A percentile compares a stretch with the other conserved stretches of the same genome.
Conservation (phyloP, 257 asterid genomes). For the Scutellaria minor region DNA sequence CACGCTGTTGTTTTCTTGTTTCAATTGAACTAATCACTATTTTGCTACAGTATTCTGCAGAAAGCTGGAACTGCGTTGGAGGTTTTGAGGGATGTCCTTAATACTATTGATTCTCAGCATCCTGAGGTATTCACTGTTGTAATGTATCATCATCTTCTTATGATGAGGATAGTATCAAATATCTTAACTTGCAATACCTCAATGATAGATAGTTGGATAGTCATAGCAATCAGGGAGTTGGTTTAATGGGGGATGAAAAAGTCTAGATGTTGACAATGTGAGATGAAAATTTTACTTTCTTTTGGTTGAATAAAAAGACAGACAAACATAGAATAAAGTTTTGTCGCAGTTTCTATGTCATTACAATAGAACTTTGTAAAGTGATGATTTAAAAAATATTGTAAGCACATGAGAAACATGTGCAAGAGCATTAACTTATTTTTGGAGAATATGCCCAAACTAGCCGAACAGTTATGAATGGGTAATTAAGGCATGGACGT, state of each 20-base stretch:
- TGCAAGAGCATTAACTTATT: neutral
- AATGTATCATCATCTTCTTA: slow-evolving; percentile 20
- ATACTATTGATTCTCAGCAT: slow-evolving; percentile 65
- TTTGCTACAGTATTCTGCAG: slow-evolving; percentile 68
- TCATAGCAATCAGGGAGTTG: neutral
- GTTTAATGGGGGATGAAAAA: neutral
- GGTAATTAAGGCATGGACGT: neutral
- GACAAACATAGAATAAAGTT: neutral
- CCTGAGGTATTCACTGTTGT: slow-evolving; percentile 65
- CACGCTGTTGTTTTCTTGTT: slow-evolving; percentile 25
- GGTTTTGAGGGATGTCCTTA: slow-evolving; percentile 90
- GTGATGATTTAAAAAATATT: neutral
- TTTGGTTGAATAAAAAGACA: neutral
- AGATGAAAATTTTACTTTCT: neutral
- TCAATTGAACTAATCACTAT: slow-evolving; percentile 14
- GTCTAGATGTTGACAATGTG: neutral
- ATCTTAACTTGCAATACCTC: neutral
- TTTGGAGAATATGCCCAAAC: neutral
- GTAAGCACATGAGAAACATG: neutral
- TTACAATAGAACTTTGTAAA: neutral
- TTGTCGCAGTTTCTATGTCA: neutral
- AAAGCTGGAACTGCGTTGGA: slow-evolving; percentile 91
- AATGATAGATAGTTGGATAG: slow-evolving; percentile 19
- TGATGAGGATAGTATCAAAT: slow-evolving; percentile 8
- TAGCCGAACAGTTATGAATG: neutral